Conservation (phyloP, 352 stramenopile genomes). For the Pythium rhizo-oryzae region DNA sequence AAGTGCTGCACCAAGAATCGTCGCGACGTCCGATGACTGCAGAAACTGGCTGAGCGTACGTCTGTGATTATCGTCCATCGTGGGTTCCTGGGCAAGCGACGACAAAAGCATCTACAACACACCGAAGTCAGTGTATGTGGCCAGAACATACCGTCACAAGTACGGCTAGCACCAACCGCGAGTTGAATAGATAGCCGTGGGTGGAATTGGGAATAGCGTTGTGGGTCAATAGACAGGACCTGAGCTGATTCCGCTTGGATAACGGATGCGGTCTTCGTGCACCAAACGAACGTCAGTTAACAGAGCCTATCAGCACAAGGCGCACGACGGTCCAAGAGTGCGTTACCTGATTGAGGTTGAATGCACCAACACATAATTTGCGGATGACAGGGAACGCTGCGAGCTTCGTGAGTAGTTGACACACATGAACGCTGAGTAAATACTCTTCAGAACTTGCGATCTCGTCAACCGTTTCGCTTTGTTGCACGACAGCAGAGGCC, state of each 20-base stretch:
- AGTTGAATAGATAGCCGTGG: slow-evolving; percentile 70
- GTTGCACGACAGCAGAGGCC: slow-evolving; percentile 42
- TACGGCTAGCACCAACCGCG: slow-evolving; percentile 38
- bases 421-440: slow-evolving; percentile 60
- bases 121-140: neutral
- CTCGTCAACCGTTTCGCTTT: slow-evolving; percentile 41
- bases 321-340: neutral
- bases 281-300: neutral
- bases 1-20: slow-evolving; percentile 61
- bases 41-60: slow-evolving; percentile 73
- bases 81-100: slow-evolving; percentile 47
- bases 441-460: slow-evolving; percentile 67
- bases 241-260: slow-evolving; percentile 71
- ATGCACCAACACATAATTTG: slow-evolving; percentile 48
- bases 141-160: neutral
- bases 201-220: slow-evolving; percentile 57
- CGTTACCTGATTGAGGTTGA: slow-evolving; percentile 77
- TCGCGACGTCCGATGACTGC: slow-evolving; percentile 67
- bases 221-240: slow-evolving; percentile 48
- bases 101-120: slow-evolving; percentile 61
- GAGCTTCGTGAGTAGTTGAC: slow-evolving; percentile 65
- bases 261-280: slow-evolving; percentile 53
- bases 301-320: neutral
- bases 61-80: slow-evolving; percentile 65
- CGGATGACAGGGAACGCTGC: slow-evolving; percentile 49